Conservation (phyloP, 257 asterid species). For the Hygrophila difformis region DNA sequence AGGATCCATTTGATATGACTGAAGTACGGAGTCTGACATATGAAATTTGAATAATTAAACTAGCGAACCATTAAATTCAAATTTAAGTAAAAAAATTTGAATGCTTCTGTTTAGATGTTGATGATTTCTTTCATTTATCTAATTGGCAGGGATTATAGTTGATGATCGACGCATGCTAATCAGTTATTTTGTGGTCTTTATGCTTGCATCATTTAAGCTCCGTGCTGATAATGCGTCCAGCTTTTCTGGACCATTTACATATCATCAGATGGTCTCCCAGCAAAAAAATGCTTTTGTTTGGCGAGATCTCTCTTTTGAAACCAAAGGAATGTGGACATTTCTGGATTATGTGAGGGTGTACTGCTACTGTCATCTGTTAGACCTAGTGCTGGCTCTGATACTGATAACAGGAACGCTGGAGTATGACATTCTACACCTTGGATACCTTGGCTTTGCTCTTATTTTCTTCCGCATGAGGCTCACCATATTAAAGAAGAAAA, state of each 20-base stretch:
- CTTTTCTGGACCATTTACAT: slow-evolving; percentile 72
- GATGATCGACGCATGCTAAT: slow-evolving; percentile 94
- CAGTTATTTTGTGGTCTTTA: slow-evolving; percentile 80
- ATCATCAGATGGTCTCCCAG: slow-evolving; percentile 78
- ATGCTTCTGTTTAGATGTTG: neutral
- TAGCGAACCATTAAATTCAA: too few species aligned
- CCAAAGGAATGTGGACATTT: slow-evolving; percentile 98
- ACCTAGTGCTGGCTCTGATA: slow-evolving; percentile 87
- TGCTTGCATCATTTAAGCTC: slow-evolving; percentile 85
- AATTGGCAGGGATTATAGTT: slow-evolving; percentile 58
- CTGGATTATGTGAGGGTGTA: slow-evolving; percentile 92
- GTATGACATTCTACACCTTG: slow-evolving; percentile 93
- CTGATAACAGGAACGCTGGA: slow-evolving; percentile 91
- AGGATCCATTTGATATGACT: too few species aligned
- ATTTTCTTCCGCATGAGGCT: slow-evolving; percentile 93
- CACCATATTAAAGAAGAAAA: slow-evolving; percentile 85
- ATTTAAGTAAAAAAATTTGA: too few species aligned
- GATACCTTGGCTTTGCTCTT: slow-evolving; percentile 93
- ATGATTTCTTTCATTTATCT: neutral
- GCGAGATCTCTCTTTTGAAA: slow-evolving; percentile 94
- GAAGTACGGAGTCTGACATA: too few species aligned
- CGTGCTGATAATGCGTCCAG: slow-evolving; percentile 75
- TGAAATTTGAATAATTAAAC: too few species aligned
- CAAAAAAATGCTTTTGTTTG: slow-evolving; percentile 82
- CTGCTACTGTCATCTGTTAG: slow-evolving; percentile 97